phyloP scores from a whole-genome alignment of 2,329 filamentous ascomycete genomes.

The Penicillium sp. region DNA sequence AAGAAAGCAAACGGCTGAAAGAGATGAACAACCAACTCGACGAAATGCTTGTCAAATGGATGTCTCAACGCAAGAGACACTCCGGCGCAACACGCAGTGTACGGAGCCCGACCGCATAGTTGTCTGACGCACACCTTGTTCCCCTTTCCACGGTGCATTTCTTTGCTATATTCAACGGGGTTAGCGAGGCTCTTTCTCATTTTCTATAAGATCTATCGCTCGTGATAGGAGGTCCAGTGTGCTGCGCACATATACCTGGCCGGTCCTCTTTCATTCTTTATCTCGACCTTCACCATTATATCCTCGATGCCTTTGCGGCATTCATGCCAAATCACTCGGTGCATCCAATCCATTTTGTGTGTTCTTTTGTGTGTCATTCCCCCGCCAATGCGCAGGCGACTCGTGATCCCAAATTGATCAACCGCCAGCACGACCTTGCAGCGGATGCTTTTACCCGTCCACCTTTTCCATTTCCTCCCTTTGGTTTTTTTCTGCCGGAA shows the following conservation, averaged over 20 bases:
- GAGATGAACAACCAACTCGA: conserved; percentile 91
- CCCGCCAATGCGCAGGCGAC: conserved; percentile 12
- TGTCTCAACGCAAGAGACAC: conserved; percentile 52
- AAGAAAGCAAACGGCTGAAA: conserved; percentile 82
- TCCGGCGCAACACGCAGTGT: conserved; percentile 17
- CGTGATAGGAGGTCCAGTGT: conserved; percentile 16
- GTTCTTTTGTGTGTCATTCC: not conserved
- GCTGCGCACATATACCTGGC: conserved; percentile 29
- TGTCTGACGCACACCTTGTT: conserved; percentile 19
- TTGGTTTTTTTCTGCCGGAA: conserved; percentile 28
- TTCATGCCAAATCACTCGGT: not conserved
- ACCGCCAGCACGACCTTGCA: conserved; percentile 17
- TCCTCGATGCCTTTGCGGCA: not conserved
- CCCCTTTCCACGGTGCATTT: conserved; percentile 18
- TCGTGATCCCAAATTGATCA: conserved; percentile 18
- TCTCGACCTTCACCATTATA: conserved; percentile 4
- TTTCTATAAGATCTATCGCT: conserved; percentile 4
- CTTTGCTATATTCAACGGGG: conserved; percentile 19
- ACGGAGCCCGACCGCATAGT: conserved; percentile 29
- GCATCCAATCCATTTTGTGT: not conserved
- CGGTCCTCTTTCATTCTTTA: conserved; percentile 20
- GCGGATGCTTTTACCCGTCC: conserved; percentile 19
- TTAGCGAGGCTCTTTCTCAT: conserved; percentile 4
- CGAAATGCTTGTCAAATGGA: conserved; percentile 80
- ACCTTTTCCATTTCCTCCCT: conserved; percentile 11